Evolutionary conservation across 805 yeast genomes (phyloP), one percentile per base, ranked within the genome.

Genomic region (Nakazawaea anatomiae): DNA sequence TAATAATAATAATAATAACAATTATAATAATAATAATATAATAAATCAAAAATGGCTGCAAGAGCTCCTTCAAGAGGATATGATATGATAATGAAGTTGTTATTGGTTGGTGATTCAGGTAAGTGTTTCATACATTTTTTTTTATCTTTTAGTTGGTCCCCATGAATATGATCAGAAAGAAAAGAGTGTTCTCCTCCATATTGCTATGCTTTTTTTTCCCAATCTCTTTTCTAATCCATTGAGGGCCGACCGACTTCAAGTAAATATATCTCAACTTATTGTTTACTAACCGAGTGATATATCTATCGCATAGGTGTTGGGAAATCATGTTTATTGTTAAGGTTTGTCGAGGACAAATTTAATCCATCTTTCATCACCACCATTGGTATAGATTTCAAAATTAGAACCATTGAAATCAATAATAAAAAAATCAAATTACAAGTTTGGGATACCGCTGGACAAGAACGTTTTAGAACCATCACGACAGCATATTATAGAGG

Each of bases 401-500:
- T 94, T 67, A 86, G 97, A 71, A 91, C 97, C 31, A 88, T 91
- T 59, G 97, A 92, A 60, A 79, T 91, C 57, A 92, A 92, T 56
- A 97, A 96, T 49, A 87, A 88, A 70, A 86, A 86, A 57, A 87
- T 94, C 70, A 94, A 94, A 72, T 79, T 92, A 65, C 99, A 94
- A 69, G 87, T 92, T 42, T 87, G 97, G 97, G 97, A 90, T 67
- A 90, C 97, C 40, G 97, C 97, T 1, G 97, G 97, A n/a, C 97
- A 90, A 72, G 97, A 90, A 68, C 77, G 97, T 63, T 90, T 90
- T 73, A 81, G 96, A 72, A 89, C 96, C 41, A 90, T 90, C 71
- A 91, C 94, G 46, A 86, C 94, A n/a, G 92, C 95, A 1, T 87
- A 87, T 69, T 87, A 87, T 70, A 81, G 95, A 68, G 95, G 95